Percentiles rank a stretch among this genome's conserved stretches.
Conservation (phyloP, 2,329 filamentous ascomycete species). For the Pestalotiopsis fici region DNA sequence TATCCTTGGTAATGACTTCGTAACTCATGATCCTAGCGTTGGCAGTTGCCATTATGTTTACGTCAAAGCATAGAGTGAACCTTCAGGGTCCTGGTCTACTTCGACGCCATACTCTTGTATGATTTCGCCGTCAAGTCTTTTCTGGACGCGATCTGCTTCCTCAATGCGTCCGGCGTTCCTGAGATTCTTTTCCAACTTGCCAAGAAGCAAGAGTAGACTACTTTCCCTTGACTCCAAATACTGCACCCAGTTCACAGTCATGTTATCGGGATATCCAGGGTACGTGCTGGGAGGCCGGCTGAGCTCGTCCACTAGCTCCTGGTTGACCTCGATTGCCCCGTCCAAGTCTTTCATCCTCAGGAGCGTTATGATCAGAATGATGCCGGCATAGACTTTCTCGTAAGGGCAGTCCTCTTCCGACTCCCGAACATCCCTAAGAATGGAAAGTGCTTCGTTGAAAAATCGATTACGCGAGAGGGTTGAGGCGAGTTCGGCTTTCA, state of each 20-base stretch:
- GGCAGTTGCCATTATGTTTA: no score
- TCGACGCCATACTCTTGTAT: no score
- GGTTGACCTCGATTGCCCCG: background rate
- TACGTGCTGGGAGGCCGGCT: background rate
- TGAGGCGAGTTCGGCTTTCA: conserved; percentile 8
- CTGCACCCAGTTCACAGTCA: background rate
- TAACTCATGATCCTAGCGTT: no score
- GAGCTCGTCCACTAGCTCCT: conserved; percentile 8
- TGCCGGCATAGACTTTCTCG: background rate
- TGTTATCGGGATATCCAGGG: background rate
- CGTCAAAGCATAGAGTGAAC: no score
- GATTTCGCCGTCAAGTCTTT: background rate
- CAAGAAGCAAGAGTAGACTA: background rate
- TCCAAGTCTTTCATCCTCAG: conserved; percentile 5
- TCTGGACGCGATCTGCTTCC: background rate
- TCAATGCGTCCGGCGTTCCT: background rate
- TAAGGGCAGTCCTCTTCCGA: conserved; percentile 1
- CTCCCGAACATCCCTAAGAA: background rate
- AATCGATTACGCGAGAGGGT: background rate
- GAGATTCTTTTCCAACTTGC: background rate
- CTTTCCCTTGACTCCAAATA: background rate
- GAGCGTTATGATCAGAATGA: conserved; percentile 1
- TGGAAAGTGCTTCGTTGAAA: background rate
- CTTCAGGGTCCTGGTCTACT: no score
- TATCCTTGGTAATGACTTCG: no score